Percentiles rank a stretch among this genome's conserved stretches.
Conservation (phyloP, 306 rosid species). For the Crotalaria pallida region DNA sequence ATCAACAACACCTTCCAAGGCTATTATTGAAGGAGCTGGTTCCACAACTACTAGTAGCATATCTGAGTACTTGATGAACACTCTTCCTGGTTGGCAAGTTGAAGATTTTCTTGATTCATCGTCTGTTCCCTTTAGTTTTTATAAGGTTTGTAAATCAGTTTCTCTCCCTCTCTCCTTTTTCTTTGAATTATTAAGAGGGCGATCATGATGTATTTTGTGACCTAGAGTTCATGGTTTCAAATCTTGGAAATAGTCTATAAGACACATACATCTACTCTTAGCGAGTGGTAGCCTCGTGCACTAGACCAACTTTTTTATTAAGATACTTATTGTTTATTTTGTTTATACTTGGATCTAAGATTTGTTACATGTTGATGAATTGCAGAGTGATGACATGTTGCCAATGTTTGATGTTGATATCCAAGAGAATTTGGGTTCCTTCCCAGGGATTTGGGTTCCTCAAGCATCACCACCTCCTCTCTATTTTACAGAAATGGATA, state of each 20-base stretch:
- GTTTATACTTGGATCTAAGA: not conserved
- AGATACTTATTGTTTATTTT: not conserved
- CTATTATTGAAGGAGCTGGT: conserved; percentile 13
- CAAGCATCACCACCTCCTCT: conserved; percentile 42
- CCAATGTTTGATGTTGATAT: conserved; percentile 36
- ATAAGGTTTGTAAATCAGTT: conserved; percentile 42
- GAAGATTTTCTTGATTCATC: conserved; percentile 79
- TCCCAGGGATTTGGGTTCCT: conserved; percentile 83
- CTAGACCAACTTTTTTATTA: no score
- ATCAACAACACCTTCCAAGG: not conserved
- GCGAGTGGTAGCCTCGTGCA: no score
- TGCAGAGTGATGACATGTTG: conserved; percentile 41
- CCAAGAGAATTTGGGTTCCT: conserved; percentile 27
- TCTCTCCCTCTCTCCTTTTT: not conserved
- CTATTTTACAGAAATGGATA: conserved; percentile 29
- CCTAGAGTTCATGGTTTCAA: no score
- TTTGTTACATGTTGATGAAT: not conserved
- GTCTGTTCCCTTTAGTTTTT: conserved; percentile 40
- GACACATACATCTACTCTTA: no score
- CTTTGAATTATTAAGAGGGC: not conserved
- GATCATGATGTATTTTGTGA: no score
- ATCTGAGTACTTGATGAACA: conserved; percentile 83
- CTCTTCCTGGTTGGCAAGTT: conserved; percentile 92
- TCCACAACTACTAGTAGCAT: conserved; percentile 46
- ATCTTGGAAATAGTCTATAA: no score